phyloP scores from a whole-genome alignment of 169 alveolate species.

The Babesia gibsoni region DNA sequence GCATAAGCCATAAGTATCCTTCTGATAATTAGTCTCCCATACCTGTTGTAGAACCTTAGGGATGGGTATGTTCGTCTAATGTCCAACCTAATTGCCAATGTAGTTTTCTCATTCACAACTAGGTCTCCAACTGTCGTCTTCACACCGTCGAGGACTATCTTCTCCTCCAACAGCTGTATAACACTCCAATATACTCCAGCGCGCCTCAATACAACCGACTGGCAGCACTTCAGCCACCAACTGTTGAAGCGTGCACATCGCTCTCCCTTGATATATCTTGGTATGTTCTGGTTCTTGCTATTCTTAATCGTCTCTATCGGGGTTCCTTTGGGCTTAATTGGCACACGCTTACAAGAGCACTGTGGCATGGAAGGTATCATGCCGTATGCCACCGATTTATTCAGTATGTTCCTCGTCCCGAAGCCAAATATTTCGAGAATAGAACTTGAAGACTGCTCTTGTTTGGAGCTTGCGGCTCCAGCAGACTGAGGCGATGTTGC shows the following conservation, averaged over 20 bases:
- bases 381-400: conserved; percentile 25
- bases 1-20: conserved; percentile 61
- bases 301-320: conserved; percentile 15
- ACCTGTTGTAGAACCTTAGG: conserved; percentile 42
- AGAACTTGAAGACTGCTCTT: conserved; percentile 10
- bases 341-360: conserved; percentile 39
- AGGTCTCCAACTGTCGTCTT: conserved; percentile 44
- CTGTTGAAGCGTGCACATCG: conserved; percentile 47
- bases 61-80: conserved; percentile 62
- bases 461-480: not conserved
- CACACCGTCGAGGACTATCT: conserved; percentile 28
- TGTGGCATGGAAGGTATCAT: conserved; percentile 59
- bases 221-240: conserved; percentile 68
- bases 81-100: conserved; percentile 53
- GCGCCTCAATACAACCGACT: conserved; percentile 46
- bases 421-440: conserved; percentile 54
- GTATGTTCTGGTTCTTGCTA: conserved; percentile 12
- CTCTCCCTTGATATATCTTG: conserved; percentile 40
- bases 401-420: conserved; percentile 30
- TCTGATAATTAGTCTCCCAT: conserved; percentile 45
- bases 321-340: conserved; percentile 18
- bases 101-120: conserved; percentile 50
- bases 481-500: not conserved
- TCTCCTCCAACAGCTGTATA: conserved; percentile 43
- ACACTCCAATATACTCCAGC: conserved; percentile 58